phyloP scores from a whole-genome alignment of 2,329 filamentous ascomycete genomes.

The Chrysosporium queenslandicum region DNA sequence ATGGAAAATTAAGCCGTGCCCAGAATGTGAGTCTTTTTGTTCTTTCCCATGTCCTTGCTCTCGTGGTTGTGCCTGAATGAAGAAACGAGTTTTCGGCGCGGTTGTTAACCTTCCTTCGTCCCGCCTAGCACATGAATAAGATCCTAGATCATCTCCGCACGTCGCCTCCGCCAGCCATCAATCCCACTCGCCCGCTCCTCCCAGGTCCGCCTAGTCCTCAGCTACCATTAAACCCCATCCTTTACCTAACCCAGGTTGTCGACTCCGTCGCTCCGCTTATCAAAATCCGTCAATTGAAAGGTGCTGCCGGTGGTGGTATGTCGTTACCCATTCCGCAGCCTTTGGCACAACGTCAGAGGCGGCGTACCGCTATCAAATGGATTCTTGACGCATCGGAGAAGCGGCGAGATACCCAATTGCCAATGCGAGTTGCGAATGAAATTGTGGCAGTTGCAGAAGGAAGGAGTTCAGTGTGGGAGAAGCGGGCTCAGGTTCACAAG shows the following conservation, averaged over 20 bases:
- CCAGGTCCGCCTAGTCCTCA: constrained; percentile 68
- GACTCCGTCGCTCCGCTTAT: constrained; percentile 88
- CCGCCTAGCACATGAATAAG: constrained; percentile 67
- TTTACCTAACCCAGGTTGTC: constrained; percentile 81
- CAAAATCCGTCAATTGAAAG: constrained; percentile 63
- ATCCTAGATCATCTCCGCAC: constrained; percentile 79
- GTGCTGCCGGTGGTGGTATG: constrained; percentile 74
- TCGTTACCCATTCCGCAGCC: constrained; percentile 75
- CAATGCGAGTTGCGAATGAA: constrained; percentile 72
- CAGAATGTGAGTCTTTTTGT: constrained; percentile 55
- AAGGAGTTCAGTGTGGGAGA: constrained; percentile 72
- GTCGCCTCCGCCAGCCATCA: constrained; percentile 65
- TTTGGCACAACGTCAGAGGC: constrained; percentile 61
- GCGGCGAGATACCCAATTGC: constrained; percentile 63
- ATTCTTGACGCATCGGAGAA: constrained; percentile 76
- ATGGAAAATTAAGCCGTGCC: constrained; percentile 84
- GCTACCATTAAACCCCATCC: constrained; percentile 77
- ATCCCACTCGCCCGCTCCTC: constrained; percentile 48
- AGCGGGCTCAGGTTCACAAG: constrained; percentile 68
- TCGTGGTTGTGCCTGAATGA: not conserved
- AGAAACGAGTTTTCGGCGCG: not conserved
- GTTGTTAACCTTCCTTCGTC: not conserved
- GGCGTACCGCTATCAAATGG: constrained; percentile 74
- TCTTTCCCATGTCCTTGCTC: constrained; percentile 1
- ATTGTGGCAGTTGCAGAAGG: constrained; percentile 82